Base-by-base conservation (phyloP, 768 basidiomycete species). In the Gymnopilus dilepis region DNA sequence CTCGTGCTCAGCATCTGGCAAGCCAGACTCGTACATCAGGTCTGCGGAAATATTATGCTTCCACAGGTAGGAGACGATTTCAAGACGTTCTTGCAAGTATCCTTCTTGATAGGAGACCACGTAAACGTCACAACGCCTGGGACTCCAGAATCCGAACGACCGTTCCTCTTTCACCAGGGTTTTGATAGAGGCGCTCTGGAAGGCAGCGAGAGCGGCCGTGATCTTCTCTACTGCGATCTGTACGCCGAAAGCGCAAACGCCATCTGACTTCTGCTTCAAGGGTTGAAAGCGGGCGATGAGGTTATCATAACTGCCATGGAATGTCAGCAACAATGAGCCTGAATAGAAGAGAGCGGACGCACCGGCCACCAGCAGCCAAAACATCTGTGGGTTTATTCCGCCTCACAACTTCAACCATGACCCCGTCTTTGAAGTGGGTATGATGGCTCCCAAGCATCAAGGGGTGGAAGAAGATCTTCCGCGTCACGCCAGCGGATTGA, bases 101-200 rank as follows among this genome's bases (percentile, higher is more conserved):
- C 93, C 92, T 7, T 86, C 78, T 62, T 91, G 87, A 61, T 88
- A 91, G 0, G 91, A 91, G 26, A 93, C 85, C 12, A 95, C 81
- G 64, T 94, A 95, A 11, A 95, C 93, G 64, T 95, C 93, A 65
- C 94, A 94, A 38, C 92, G 81, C 15, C 92, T 83, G n/a, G 93
- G 93, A 72, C 91, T 91, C 92, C 91, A 95, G 69, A 86, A 91
- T 0, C 94, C 93, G 62, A 93, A 95, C 0, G 94, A 93, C 11
- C 86, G 85, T 61, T 88, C 85, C 68, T 93, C 91, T 71, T 90
- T 93, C 55, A 92, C 78, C 5, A 92, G 79, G 2, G 82, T 82
- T 70, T 86, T 87, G 37, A 92, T 82, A 0, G 88, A 87, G 8
- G 83, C 83, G 40, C 81, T 84, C 69, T 94, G 92, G 69, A 85